Evolutionary conservation across 2,329 filamentous ascomycete genomes (phyloP).

Genomic region (Paecilomyces formosus): DNA sequence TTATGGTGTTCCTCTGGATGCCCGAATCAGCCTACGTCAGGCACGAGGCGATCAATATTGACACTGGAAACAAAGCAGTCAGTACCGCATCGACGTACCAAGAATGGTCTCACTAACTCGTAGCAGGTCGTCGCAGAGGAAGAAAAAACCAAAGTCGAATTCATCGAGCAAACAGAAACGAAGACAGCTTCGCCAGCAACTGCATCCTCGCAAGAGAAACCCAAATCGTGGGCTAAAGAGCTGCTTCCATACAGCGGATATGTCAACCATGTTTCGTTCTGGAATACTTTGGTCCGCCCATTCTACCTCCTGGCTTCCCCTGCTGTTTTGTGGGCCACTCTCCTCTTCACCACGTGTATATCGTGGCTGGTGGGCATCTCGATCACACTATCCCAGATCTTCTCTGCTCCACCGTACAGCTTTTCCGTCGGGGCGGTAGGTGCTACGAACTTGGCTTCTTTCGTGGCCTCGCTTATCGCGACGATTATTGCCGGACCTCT

Average conservation of each 20-base stretch:
- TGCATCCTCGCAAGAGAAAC: conserved; percentile 7
- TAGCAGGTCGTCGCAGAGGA: conserved; percentile 7
- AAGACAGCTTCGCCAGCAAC: conserved; percentile 2
- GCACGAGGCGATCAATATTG: conserved; percentile 26
- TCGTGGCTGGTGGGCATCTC: conserved; percentile 24
- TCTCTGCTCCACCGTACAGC: conserved; percentile 29
- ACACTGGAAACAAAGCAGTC: conserved; percentile 22
- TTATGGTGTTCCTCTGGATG: conserved; percentile 37
- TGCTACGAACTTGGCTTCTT: conserved; percentile 24
- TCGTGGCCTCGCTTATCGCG: conserved; percentile 26
- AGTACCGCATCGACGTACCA: not conserved
- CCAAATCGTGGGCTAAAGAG: conserved; percentile 18
- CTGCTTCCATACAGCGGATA: conserved; percentile 33
- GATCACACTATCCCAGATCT: conserved; percentile 28
- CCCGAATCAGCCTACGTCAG: conserved; percentile 33
- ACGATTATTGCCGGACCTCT: conserved; percentile 24
- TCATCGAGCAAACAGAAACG: conserved; percentile 15
- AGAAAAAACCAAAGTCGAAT: conserved; percentile 13
- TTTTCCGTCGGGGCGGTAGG: conserved; percentile 29
- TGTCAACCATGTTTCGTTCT: conserved; percentile 29
- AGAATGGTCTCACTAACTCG: not conserved
- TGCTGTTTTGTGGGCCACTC: conserved; percentile 31
- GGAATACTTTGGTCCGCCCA: conserved; percentile 28
- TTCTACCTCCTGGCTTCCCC: conserved; percentile 29
- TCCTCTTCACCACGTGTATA: conserved; percentile 33